A percentile compares a stretch with the other conserved stretches of the same genome.
phyloP scores from a whole-genome alignment of 176 grass and related monocot genomes.

The Oryza glaberrima region DNA sequence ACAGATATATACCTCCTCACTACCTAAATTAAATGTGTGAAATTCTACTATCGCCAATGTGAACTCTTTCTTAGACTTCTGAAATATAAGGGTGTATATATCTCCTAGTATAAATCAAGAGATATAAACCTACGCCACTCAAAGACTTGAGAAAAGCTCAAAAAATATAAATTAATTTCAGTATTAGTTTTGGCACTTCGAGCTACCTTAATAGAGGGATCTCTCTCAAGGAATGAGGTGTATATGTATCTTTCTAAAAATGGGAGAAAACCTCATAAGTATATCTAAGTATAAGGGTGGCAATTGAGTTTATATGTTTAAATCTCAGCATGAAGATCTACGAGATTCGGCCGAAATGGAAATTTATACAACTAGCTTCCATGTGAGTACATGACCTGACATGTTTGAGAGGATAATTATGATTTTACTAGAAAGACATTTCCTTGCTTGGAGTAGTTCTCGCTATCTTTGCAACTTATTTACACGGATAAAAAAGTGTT shows the following conservation, averaged over 20 bases:
- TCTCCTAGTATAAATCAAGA: no score
- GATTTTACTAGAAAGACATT: not conserved
- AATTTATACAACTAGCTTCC: not conserved
- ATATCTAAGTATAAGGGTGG: not conserved
- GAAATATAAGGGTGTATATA: no score
- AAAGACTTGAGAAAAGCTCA: no score
- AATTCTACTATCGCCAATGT: no score
- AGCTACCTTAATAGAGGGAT: not conserved
- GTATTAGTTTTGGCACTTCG: no score
- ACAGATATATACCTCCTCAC: no score
- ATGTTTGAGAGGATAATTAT: not conserved
- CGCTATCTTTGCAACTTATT: not conserved
- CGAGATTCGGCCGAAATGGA: not conserved
- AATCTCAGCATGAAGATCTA: not conserved
- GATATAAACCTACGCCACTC: no score
- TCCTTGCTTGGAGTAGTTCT: not conserved
- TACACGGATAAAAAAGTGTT: not conserved
- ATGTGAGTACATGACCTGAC: not conserved
- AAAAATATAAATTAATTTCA: not conserved
- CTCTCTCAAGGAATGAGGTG: not conserved
- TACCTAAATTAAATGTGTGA: no score
- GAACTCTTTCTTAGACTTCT: no score
- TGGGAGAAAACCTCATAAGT: not conserved
- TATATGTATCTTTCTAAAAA: not conserved
- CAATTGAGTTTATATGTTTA: not conserved